Conservation (phyloP, 2,329 filamentous ascomycete species). For the Sporothrix dimorphospora region DNA sequence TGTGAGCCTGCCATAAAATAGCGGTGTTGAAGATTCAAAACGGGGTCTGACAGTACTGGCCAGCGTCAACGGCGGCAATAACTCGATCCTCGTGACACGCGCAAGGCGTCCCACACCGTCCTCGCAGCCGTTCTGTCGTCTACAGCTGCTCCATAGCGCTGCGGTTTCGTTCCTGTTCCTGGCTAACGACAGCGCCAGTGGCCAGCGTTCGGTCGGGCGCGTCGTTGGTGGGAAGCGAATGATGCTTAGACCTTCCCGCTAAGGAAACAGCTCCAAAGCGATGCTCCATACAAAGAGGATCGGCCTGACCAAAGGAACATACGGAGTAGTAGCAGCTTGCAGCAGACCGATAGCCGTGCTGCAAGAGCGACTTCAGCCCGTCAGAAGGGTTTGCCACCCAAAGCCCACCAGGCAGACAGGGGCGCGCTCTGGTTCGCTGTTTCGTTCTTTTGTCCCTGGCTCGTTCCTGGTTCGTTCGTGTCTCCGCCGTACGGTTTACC, state of each 20-base stretch:
- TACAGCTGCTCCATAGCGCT: not conserved
- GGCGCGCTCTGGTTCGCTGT: conserved; percentile 1
- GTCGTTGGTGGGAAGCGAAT: not conserved
- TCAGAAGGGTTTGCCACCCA: not conserved
- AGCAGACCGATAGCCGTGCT: conserved; percentile 17
- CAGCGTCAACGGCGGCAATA: conserved; percentile 6
- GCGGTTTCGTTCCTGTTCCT: conserved; percentile 18
- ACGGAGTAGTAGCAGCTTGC: not conserved
- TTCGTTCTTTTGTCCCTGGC: not conserved
- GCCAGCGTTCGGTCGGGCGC: conserved; percentile 13
- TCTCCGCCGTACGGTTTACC: conserved; percentile 7
- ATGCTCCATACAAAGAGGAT: conserved; percentile 9
- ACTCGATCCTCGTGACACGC: not conserved
- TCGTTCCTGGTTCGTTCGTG: conserved; percentile 13
- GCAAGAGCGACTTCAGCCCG: not conserved
- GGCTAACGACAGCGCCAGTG: conserved; percentile 14
- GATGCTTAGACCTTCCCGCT: conserved; percentile 6
- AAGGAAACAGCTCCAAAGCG: not conserved
- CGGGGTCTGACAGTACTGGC: not conserved
- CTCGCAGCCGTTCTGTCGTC: conserved; percentile 1
- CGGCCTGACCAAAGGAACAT: not conserved
- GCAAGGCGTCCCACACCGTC: not conserved
- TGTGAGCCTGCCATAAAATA: not conserved
- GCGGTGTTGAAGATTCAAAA: conserved; percentile 15
- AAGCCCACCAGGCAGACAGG: not conserved